phyloP scores from a whole-genome alignment of 768 basidiomycete species.

The Russula sp. region DNA sequence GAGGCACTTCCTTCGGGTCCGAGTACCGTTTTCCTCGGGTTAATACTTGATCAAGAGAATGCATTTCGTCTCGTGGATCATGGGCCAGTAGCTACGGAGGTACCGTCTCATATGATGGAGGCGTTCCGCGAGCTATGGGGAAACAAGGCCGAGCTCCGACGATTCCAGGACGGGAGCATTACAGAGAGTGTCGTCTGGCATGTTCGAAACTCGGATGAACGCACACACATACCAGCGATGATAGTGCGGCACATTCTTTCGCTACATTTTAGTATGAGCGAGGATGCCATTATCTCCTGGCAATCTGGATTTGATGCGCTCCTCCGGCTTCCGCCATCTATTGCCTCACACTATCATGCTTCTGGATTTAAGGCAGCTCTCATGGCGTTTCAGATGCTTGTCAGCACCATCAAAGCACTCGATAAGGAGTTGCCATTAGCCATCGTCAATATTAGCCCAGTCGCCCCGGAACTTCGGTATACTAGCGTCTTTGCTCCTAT shows the following conservation, averaged over 20 bases:
- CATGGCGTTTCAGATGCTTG: slow-evolving; percentile 70
- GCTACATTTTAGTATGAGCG: slow-evolving; percentile 64
- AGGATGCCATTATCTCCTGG: slow-evolving; percentile 47
- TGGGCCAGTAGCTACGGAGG: slow-evolving; percentile 70
- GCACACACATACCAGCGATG: slow-evolving; percentile 64
- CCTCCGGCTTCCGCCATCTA: slow-evolving; percentile 48
- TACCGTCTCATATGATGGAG: slow-evolving; percentile 40
- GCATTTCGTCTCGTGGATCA: slow-evolving; percentile 88
- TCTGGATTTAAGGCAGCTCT: slow-evolving; percentile 68
- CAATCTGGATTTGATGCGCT: slow-evolving; percentile 51
- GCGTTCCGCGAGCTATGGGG: slow-evolving; percentile 89
- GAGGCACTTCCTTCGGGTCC: slow-evolving; percentile 48
- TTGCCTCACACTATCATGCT: slow-evolving; percentile 37
- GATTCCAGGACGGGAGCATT: slow-evolving; percentile 95
- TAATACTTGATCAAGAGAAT: slow-evolving; percentile 62
- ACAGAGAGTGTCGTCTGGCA: slow-evolving; percentile 97
- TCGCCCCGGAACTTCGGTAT: slow-evolving; percentile 71
- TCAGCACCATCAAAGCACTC: slow-evolving; percentile 65
- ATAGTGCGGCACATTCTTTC: slow-evolving; percentile 69
- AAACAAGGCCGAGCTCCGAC: slow-evolving; percentile 77
- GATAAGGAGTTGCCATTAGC: slow-evolving; percentile 69
- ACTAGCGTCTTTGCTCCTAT: slow-evolving; percentile 78
- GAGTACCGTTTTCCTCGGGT: slow-evolving; percentile 56
- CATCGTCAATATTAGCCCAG: slow-evolving; percentile 67
- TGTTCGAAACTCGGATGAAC: slow-evolving; percentile 69